Base-by-base conservation (phyloP, 73 alveolate species). In the Breviolum minutum region DNA sequence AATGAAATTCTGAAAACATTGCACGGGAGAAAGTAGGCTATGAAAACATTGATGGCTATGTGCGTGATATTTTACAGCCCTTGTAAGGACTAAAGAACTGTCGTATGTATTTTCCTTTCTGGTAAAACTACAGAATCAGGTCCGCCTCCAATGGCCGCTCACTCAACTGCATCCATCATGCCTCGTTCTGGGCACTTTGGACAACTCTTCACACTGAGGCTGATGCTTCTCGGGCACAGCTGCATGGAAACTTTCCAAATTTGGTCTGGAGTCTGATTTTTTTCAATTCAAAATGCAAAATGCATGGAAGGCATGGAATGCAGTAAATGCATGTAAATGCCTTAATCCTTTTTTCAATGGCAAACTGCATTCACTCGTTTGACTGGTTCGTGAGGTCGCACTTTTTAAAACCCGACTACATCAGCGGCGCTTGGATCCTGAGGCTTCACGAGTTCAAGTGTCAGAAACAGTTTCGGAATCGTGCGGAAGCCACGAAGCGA, bases 331-430 rank as follows among this genome's bases (percentile, higher is more conserved):
- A 9, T 20, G 91, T 11, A 40, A n/a, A n/a, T n/a, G n/a, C n/a
- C n/a, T n/a, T n/a, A n/a, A n/a, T n/a, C n/a, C n/a, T n/a, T 54
- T 22, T 73, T 27, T 54, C 60, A 27, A 10, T 20, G 70, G 30
- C 20, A 60, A 20, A 32, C 89, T 22, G 10, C 88, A 2, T 13
- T 48, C 13, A n/a, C n/a, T n/a, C n/a, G 54, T 40, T 11, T 0
- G 40, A 26, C 74, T 5, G 7, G 17, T 32, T 5, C 17, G 17
- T 32, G 71, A 70, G 98, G 90, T 92, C 27, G 90, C 98, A 3
- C 89, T 92, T 29, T 92, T 92, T 80, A 92, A 92, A 80, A 92
- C 98, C 19, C 89, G 98, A 8, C 69, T 92, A 54, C 89, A 92
- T 66, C 98, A 92, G 64, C 87, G 97, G 11, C 62, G 89, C n/a